Percentiles rank a stretch among this genome's conserved stretches.
Conservation (phyloP, 768 basidiomycete genomes). For the Crucibulum laeve region DNA sequence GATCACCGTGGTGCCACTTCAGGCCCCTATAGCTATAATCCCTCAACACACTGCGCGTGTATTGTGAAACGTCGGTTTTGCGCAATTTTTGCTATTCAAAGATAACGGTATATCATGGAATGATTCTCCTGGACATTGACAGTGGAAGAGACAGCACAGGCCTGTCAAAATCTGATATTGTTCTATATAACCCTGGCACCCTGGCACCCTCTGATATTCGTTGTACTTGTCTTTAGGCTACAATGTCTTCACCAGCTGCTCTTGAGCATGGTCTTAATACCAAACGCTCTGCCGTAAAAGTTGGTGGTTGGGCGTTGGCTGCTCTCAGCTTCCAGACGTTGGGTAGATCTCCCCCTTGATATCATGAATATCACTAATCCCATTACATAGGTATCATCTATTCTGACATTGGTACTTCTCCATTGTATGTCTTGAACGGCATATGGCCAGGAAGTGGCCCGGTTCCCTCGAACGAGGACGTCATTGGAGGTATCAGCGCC, state of each 20-base stretch:
- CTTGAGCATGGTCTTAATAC: slow-evolving; percentile 21
- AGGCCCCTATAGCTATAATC: slow-evolving; percentile 34
- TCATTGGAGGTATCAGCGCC: slow-evolving; percentile 59
- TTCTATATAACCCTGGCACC: background rate
- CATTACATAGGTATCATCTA: slow-evolving; percentile 38
- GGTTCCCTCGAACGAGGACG: slow-evolving; percentile 50
- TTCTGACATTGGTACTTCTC: slow-evolving; percentile 53
- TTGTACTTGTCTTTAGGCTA: background rate
- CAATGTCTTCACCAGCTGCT: slow-evolving; percentile 14
- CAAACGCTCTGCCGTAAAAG: slow-evolving; percentile 25
- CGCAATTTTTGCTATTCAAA: slow-evolving; percentile 28
- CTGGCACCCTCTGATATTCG: background rate
- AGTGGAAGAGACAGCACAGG: background rate
- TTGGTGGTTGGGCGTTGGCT: slow-evolving; percentile 25
- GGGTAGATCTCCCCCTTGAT: slow-evolving; percentile 12
- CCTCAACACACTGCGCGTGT: slow-evolving; percentile 14
- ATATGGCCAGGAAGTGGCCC: slow-evolving; percentile 50
- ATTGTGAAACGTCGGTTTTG: slow-evolving; percentile 9
- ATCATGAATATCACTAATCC: background rate
- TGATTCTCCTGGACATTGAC: background rate
- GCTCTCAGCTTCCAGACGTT: slow-evolving; percentile 29
- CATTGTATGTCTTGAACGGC: slow-evolving; percentile 62
- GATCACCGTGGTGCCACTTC: too few relatives aligned
- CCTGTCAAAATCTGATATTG: background rate
- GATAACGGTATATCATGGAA: slow-evolving; percentile 12